phyloP scores from a whole-genome alignment of 805 yeast species.

The Scheffersomyces lignosus region DNA sequence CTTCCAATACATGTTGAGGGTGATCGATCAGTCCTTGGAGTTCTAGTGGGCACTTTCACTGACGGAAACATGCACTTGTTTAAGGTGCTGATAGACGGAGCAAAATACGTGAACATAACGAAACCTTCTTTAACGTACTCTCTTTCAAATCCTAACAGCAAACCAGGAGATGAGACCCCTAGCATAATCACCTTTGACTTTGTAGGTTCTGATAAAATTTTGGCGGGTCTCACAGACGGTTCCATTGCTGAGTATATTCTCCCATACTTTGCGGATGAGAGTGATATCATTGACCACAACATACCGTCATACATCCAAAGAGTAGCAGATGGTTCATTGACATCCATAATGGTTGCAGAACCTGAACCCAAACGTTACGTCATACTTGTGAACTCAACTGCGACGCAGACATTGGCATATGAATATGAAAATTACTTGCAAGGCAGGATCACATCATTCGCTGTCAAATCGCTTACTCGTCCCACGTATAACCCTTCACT shows the following conservation, averaged over 20 bases:
- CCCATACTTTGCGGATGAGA: constrained; percentile 21
- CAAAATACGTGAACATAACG: constrained; percentile 15
- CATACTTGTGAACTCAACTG: constrained; percentile 31
- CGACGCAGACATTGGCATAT: constrained; percentile 23
- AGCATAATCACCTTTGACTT: constrained; percentile 50
- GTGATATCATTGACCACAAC: constrained; percentile 8
- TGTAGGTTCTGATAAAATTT: constrained; percentile 40
- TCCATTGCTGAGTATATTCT: constrained; percentile 56
- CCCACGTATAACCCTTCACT: constrained; percentile 31
- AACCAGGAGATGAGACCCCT: not conserved
- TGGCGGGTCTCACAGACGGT: constrained; percentile 63
- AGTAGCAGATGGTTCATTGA: constrained; percentile 33
- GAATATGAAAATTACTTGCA: constrained; percentile 29
- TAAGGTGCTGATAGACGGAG: constrained; percentile 29
- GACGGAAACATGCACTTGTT: constrained; percentile 59
- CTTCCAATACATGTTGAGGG: constrained; percentile 28
- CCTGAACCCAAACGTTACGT: constrained; percentile 18
- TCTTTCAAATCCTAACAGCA: constrained; percentile 5
- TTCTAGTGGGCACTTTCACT: constrained; percentile 52
- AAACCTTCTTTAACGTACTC: constrained; percentile 24
- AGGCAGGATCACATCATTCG: constrained; percentile 24
- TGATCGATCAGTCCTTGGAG: constrained; percentile 31
- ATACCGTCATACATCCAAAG: constrained; percentile 34
- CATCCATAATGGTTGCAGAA: constrained; percentile 25
- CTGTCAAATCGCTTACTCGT: constrained; percentile 22